Base-by-base conservation (phyloP, 2,329 filamentous ascomycete genomes). In the Trichoderma cornu-damae region DNA sequence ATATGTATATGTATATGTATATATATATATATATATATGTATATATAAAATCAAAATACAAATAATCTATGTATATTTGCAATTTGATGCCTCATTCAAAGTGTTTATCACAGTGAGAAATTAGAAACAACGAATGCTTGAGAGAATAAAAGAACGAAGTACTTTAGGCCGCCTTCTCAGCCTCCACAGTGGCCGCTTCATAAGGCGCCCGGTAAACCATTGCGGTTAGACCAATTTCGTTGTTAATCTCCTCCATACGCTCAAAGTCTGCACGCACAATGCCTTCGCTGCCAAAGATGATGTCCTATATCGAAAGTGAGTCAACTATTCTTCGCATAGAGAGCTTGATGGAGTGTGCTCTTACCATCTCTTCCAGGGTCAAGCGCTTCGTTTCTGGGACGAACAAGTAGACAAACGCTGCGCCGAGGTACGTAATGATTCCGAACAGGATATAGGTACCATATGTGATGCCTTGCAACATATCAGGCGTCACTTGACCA, bases 391-490 rank as follows among this genome's bases (percentile, higher is more conserved):
- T 87, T 68, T 87, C 84, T 0, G 83, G 84, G 3, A 85, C 84
- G 63, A 83, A 78, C 66, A 84, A 83, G 73, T 79, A 87, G 42
- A 86, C 79, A 44, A 84, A 83, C 0, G 70, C 77, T 0, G 83
- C 84, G 3, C 85, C 86, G 0, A 85, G 61, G 56, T 80, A 82
- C 0, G 83, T 88, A 14, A 90, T 62, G 0, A 85, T 57, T 0
- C 86, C 86, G 59, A 90, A 90, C 12, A 90, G 72, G 55, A 90
- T 82, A 59, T 88, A 90, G 0, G 87, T 89, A 12, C 87, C 87
- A 60, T 88, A 90, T 0, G 76, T 80, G 53, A 89, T 87, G 11
- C 71, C 67, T 2, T 75, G 73, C 2, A 90, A 73, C 80, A 89
- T 85, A 58, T 86, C 81, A 0, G 86, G 86, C 0, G 86, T 89